Base-by-base conservation (phyloP, 305 asterid genomes). In the Coffea humblotiana region DNA sequence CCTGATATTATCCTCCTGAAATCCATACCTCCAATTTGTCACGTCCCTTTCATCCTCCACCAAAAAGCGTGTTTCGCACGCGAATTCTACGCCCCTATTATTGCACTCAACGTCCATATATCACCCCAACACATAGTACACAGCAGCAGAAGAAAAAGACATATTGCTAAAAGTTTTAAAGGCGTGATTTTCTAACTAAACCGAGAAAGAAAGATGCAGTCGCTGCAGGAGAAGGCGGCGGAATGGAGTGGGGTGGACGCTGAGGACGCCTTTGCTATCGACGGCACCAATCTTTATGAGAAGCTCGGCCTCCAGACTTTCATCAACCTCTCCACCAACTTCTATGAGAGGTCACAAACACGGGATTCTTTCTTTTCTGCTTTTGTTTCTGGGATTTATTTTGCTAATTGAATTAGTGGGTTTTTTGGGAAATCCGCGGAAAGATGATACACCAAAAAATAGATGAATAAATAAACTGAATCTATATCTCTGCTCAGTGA, bases 161-260 rank as follows among this genome's bases (percentile, higher is more conserved):
- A 4, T 56, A 16, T 56, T 56, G n/a, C n/a, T 56, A 40, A 40
- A 40, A 18, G 49, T 32, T 48, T 27, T 54, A 35, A 52, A 78
- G 13, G 35, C 58, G 35, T 82, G 71, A 76, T 56, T 49, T 45
- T 37, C 1, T 58, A 3, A 10, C 15, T 40, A 3, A 40, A 40
- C 43, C 4, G 2, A 45, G 56, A 4, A 40, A 70, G 54, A 37
- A 74, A 65, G 60, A 94, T 95, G 99, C 95, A 92, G 85, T 84
- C 98, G 11, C 82, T 95, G 81, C 99, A 95, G 84, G 87, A 93
- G 87, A 95, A 90, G 90, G 99, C 98, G 10, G 86, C 97, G 77
- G 95, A 91, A 74, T 92, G 94, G 97, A 95, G 99, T 76, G 99
- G 98, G 64, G 97, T 95, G 52, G 51, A 81, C 25, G 71, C 73